A percentile compares a stretch with the other conserved stretches of the same genome.
Evolutionary conservation across 2,329 filamentous ascomycete genomes (phyloP).

Genomic region (Stagonosporopsis chrysanthemi): DNA sequence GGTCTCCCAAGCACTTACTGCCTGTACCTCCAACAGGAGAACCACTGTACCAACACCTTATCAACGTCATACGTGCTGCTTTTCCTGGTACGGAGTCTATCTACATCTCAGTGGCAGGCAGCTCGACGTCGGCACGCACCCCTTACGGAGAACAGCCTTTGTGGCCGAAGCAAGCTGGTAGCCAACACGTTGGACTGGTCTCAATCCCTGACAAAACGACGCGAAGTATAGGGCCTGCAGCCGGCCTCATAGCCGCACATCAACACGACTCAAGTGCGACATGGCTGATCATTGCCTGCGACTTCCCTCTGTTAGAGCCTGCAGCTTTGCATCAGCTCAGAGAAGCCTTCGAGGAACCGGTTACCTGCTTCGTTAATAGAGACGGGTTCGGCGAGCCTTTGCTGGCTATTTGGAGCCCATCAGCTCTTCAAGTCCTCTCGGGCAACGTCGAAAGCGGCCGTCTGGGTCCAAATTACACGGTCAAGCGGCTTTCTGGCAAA

Average conservation of each 20-base stretch:
- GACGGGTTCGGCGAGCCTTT: conserved; percentile 14
- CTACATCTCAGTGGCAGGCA: background rate
- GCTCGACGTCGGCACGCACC: background rate
- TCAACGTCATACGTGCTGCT: background rate
- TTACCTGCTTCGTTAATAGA: conserved; percentile 15
- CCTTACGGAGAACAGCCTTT: background rate
- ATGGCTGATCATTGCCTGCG: conserved; percentile 15
- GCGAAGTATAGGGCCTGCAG: conserved; percentile 9
- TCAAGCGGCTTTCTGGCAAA: conserved; percentile 8
- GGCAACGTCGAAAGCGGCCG: conserved; percentile 1
- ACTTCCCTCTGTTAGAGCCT: conserved; percentile 14
- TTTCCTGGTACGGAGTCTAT: background rate
- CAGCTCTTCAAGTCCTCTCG: conserved; percentile 2
- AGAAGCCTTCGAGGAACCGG: conserved; percentile 4
- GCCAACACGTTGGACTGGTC: background rate
- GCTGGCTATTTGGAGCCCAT: conserved; percentile 12
- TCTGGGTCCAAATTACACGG: background rate
- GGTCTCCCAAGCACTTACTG: conserved; percentile 14
- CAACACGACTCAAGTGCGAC: background rate
- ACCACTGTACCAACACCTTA: conserved; percentile 8
- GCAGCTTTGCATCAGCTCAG: conserved; percentile 10
- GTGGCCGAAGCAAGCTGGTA: background rate
- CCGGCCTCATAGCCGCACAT: conserved; percentile 16
- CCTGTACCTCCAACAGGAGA: background rate
- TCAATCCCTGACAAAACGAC: conserved; percentile 2